phyloP scores from a whole-genome alignment of 345 rosid species.

The Populus nigra region DNA sequence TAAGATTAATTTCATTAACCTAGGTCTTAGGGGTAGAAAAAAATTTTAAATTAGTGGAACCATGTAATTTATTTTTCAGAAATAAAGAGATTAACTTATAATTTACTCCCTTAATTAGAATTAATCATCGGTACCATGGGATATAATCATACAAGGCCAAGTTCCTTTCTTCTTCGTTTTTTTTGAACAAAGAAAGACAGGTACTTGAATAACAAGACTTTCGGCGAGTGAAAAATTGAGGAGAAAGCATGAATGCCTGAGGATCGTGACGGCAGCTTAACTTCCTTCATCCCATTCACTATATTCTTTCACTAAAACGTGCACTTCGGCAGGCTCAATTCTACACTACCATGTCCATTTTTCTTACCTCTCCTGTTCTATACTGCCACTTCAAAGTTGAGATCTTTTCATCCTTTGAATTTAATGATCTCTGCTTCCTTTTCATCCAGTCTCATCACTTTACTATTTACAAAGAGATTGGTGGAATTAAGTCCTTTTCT shows the following conservation, averaged over 20 bases:
- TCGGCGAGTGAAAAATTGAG: not conserved
- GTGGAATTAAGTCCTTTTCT: conserved; percentile 6
- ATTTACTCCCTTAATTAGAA: no score
- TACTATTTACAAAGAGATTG: not conserved
- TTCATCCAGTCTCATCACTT: not conserved
- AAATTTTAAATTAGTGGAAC: no score
- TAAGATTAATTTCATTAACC: no score
- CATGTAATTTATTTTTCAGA: no score
- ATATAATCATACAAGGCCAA: no score
- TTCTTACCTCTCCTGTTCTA: not conserved
- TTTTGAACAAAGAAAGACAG: no score
- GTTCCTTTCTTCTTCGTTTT: no score
- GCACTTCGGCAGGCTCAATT: conserved; percentile 14
- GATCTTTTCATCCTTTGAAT: not conserved
- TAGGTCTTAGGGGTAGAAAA: no score
- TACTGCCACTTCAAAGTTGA: not conserved
- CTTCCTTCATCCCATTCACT: conserved; percentile 10
- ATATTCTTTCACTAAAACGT: conserved; percentile 20
- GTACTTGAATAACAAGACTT: no score
- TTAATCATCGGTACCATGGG: no score
- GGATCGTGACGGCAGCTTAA: conserved; percentile 17
- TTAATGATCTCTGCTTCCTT: not conserved
- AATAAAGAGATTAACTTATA: no score
- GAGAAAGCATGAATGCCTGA: not conserved
- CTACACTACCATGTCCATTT: conserved; percentile 3